Evolutionary conservation across 768 basidiomycete genomes (phyloP).

Genomic region (Cubamyces lactineus): DNA sequence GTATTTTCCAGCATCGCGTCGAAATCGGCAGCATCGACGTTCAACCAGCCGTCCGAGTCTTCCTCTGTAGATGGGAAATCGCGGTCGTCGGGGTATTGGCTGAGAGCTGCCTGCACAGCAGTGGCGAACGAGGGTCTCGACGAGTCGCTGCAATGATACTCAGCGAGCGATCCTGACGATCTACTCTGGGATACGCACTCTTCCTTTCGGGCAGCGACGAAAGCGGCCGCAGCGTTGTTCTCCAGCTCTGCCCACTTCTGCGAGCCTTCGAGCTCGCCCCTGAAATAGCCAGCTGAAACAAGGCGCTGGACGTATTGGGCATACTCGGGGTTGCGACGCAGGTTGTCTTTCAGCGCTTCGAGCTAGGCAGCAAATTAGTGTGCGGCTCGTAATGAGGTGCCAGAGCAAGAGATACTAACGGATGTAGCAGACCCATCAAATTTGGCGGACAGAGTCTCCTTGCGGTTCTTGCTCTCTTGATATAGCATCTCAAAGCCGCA

Average conservation of each 20-base stretch:
- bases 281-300: slow-evolving; percentile 71
- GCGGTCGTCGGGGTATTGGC: slow-evolving; percentile 39
- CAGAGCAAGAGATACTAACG: slow-evolving; percentile 44
- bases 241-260: slow-evolving; percentile 75
- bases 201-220: slow-evolving; percentile 59
- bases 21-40: slow-evolving; percentile 72
- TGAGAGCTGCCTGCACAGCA: slow-evolving; percentile 67
- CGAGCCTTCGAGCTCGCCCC: slow-evolving; percentile 76
- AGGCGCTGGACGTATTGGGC: slow-evolving; percentile 71
- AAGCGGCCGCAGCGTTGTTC: slow-evolving; percentile 66
- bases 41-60: slow-evolving; percentile 86
- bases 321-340: slow-evolving; percentile 71
- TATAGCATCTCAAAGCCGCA: slow-evolving; percentile 98
- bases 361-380: slow-evolving; percentile 40
- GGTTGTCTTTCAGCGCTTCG: slow-evolving; percentile 68
- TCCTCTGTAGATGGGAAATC: slow-evolving; percentile 47
- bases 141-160: slow-evolving; percentile 45
- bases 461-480: slow-evolving; percentile 74
- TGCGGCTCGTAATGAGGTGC: not conserved
- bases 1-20: slow-evolving; percentile 69
- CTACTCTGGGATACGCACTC: slow-evolving; percentile 58
- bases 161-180: not conserved
- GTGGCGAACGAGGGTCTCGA: slow-evolving; percentile 77
- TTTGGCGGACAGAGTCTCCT: slow-evolving; percentile 44
- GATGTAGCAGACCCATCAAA: slow-evolving; percentile 41